Evolutionary conservation across 2,329 filamentous ascomycete species (phyloP).

Genomic region (Daldinia sp.): DNA sequence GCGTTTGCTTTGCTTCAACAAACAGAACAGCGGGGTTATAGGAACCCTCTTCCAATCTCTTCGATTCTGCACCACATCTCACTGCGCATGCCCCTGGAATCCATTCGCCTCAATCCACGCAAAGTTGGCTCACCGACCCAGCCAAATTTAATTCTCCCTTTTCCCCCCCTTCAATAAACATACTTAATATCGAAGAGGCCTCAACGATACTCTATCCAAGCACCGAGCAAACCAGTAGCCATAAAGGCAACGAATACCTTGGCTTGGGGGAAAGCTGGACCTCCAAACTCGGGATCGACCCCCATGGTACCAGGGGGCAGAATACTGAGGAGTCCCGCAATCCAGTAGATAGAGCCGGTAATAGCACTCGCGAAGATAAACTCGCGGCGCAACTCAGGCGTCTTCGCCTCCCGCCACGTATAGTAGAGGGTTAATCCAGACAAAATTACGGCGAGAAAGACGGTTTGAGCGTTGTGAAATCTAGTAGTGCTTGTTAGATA

Average conservation of each 20-base stretch:
- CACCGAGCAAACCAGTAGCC: constrained; percentile 19
- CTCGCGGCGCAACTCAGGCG: constrained; percentile 27
- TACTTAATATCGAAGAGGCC: background rate
- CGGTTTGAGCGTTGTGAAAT: constrained; percentile 35
- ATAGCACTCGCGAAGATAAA: constrained; percentile 16
- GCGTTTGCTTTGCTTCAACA: background rate
- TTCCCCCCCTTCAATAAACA: background rate
- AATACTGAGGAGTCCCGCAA: constrained; percentile 29
- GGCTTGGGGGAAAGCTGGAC: constrained; percentile 28
- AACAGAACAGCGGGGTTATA: background rate
- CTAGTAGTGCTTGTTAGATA: constrained; percentile 1
- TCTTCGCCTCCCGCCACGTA: constrained; percentile 26
- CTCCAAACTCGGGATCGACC: constrained; percentile 33
- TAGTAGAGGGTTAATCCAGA: constrained; percentile 28
- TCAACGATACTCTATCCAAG: constrained; percentile 31
- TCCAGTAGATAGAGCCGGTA: constrained; percentile 33
- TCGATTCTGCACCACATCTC: background rate
- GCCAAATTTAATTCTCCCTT: background rate
- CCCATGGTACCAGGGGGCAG: constrained; percentile 27
- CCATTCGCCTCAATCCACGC: background rate
- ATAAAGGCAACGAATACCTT: constrained; percentile 28
- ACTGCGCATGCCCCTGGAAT: background rate
- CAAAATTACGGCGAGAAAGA: constrained; percentile 22
- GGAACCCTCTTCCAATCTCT: background rate
- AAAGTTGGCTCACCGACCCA: background rate